Base-by-base conservation (phyloP, 495 filamentous ascomycete genomes). In the Podospora appendiculata region DNA sequence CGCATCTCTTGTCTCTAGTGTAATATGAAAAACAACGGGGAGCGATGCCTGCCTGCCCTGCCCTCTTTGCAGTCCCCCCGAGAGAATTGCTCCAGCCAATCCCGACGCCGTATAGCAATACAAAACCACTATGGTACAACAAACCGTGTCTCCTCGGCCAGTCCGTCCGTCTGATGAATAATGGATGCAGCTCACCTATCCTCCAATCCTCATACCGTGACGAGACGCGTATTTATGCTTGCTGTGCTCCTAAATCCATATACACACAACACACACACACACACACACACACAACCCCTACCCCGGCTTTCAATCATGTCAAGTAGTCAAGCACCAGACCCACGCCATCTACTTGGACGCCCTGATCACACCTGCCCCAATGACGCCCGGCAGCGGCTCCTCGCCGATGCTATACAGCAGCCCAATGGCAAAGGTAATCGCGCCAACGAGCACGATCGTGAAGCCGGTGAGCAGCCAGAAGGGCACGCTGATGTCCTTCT, bases 401-500 rank as follows among this genome's bases (percentile, higher is more conserved):
- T 84, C 74, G 18, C 93, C 93, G 58, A 96, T 84, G 42, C 72
- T 80, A 55, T 81, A 89, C 59, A 97, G 60, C 75, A 94, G 66
- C 1, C 85, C 82, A 59, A 98, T 79, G 7, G 81, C 82, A 67
- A 82, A 84, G 13, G 70, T 67, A 5, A 87, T 61, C 32, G 83
- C 70, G 18, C 78, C 69, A 9, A 88, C 64, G 32, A 89, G 71
- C 17, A 80, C 62, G 41, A 95, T 70, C 7, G 77, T 81, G 40
- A 93, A 83, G 4, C 83, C 79, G 6, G 80, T 74, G 58, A 98
- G 74, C 39, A 98, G 68, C 79, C 90, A 95, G 67, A 98, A 97
- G 38, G 82, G 82, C 16, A 83, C 79, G 68, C 87, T 90, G 43
- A 97, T 70, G 66, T 98, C 91, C 61, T 83, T 83, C 79, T 96